Conservation (phyloP, 495 filamentous ascomycete genomes). For the Neurospora terricola region DNA sequence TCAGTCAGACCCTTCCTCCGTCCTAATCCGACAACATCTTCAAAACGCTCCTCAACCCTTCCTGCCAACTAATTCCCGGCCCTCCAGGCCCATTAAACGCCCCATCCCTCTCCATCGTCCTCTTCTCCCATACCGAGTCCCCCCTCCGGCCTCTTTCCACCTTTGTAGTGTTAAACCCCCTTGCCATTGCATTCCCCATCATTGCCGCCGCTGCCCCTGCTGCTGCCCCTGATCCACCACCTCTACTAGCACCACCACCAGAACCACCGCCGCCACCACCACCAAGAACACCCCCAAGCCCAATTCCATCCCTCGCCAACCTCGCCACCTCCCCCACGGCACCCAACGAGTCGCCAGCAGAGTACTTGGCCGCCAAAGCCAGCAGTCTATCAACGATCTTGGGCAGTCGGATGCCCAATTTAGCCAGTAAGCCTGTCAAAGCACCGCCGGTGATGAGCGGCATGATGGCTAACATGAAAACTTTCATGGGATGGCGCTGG, state of each 20-base stretch:
- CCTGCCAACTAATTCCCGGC: slow-evolving; percentile 28
- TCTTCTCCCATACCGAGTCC: slow-evolving; percentile 22
- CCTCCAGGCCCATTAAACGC: slow-evolving; percentile 11
- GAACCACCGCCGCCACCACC: slow-evolving; percentile 1
- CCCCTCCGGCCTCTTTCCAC: neutral
- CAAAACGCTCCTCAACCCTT: slow-evolving; percentile 45
- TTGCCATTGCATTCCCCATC: slow-evolving; percentile 25
- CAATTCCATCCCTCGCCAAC: slow-evolving; percentile 27
- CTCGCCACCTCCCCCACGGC: slow-evolving; percentile 41
- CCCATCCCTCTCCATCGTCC: slow-evolving; percentile 25
- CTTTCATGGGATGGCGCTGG: slow-evolving; percentile 68
- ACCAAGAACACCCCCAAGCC: slow-evolving; percentile 1
- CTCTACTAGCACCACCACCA: neutral
- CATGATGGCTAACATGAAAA: slow-evolving; percentile 75
- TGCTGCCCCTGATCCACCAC: slow-evolving; percentile 9
- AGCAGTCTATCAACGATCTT: slow-evolving; percentile 43
- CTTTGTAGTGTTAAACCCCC: neutral
- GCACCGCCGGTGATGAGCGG: slow-evolving; percentile 76
- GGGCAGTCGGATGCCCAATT: slow-evolving; percentile 69
- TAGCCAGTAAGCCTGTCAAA: slow-evolving; percentile 56
- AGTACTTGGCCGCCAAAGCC: slow-evolving; percentile 41
- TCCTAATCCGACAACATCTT: slow-evolving; percentile 50
- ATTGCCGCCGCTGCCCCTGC: slow-evolving; percentile 9
- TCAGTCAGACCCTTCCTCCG: neutral
- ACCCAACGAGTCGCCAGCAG: slow-evolving; percentile 42